phyloP scores from a whole-genome alignment of 75 land plant genomes.

The Sequoiadendron giganteum region DNA sequence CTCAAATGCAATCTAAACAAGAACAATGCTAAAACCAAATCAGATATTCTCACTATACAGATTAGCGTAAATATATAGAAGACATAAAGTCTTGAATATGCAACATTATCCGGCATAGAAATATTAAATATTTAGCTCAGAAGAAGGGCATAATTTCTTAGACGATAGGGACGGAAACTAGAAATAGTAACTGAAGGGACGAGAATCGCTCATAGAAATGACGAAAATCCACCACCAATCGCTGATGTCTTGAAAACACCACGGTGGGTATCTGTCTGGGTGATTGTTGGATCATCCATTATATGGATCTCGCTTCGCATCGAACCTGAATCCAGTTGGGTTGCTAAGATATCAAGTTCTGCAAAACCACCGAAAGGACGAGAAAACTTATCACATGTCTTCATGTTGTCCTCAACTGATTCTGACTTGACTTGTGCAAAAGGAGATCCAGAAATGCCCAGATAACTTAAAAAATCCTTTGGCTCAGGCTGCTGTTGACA shows the following conservation, averaged over 20 bases:
- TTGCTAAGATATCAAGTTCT: slow-evolving; percentile 25
- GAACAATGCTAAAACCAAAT: no score
- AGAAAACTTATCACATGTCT: not conserved
- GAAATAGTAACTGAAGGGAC: no score
- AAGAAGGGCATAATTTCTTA: no score
- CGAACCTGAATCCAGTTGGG: not conserved
- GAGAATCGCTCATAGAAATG: not conserved
- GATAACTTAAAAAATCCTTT: not conserved
- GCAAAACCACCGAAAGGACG: slow-evolving; percentile 15
- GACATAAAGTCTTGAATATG: no score
- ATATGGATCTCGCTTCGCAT: not conserved
- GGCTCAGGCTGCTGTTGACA: not conserved
- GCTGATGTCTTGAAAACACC: not conserved
- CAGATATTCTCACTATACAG: no score
- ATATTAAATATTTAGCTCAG: no score
- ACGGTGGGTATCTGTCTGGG: not conserved
- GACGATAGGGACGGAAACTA: no score
- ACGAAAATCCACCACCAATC: not conserved
- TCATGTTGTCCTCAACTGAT: not conserved
- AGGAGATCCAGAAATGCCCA: not conserved
- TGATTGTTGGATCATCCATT: not conserved
- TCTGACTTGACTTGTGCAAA: slow-evolving; percentile 11
- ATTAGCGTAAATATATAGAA: no score
- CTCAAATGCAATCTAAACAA: no score
- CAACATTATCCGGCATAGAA: no score